A percentile compares a stretch with the other conserved stretches of the same genome.
These are phyloP conservation scores for Orbilia ellipsospora DNA, from an alignment of 2,329 filamentous ascomycete species.

Conservation along the genomic window DNA sequence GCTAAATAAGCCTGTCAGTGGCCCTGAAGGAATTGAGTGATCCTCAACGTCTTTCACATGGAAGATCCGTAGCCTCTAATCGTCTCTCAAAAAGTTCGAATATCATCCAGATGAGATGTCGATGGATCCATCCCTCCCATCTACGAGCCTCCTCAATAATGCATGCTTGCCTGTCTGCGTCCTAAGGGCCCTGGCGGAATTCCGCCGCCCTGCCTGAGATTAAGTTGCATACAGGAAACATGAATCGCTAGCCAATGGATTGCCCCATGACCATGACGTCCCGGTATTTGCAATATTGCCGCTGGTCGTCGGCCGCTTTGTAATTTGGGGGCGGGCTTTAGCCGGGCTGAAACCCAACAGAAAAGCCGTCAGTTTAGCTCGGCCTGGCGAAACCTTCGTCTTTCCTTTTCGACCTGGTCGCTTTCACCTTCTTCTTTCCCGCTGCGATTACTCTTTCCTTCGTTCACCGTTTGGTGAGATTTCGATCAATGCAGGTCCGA, in stretches of 20 bases:
- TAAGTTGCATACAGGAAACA: not conserved
- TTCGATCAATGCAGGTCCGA: too few species aligned
- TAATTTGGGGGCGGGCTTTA: slow-evolving; percentile 37
- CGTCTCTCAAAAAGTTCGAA: slow-evolving; percentile 1
- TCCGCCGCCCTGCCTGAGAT: slow-evolving; percentile 29
- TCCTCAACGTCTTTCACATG: slow-evolving; percentile 28
- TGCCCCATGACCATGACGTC: slow-evolving; percentile 30
- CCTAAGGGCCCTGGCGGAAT: slow-evolving; percentile 21
- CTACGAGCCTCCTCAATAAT: too few species aligned
- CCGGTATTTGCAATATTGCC: slow-evolving; percentile 12
- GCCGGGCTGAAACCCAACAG: slow-evolving; percentile 51
- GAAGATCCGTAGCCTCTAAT: slow-evolving; percentile 24
- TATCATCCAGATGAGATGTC: slow-evolving; percentile 10
- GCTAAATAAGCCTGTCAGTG: slow-evolving; percentile 44
- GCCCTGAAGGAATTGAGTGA: not conserved
- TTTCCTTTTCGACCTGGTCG: slow-evolving; percentile 25
- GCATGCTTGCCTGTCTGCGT: too few species aligned
- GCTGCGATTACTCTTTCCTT: not conserved
- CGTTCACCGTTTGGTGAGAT: not conserved
- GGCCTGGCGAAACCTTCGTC: not conserved
- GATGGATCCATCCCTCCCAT: too few species aligned
- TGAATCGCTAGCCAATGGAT: slow-evolving; percentile 35
- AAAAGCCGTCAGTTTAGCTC: slow-evolving; percentile 1
- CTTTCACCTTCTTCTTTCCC: slow-evolving; percentile 38
- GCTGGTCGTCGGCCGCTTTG: slow-evolving; percentile 20